Conservation (phyloP, 2,329 filamentous ascomycete species). For the Ophiostoma piceae region DNA sequence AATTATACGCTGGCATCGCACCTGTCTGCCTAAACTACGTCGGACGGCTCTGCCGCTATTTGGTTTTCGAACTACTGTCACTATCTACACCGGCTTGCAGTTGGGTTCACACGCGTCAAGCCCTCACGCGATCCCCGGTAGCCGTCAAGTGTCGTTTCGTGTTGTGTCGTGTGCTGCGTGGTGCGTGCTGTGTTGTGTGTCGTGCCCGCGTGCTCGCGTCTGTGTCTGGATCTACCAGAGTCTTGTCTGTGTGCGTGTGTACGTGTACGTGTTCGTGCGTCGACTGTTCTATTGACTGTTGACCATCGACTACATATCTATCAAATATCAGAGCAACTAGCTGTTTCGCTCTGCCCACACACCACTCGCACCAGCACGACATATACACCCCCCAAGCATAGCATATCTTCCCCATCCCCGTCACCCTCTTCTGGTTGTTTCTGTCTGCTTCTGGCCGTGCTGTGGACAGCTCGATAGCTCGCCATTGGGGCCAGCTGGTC, state of each 20-base stretch:
- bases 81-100: not conserved
- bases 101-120: not conserved
- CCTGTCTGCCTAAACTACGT: not conserved
- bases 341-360: constrained; percentile 14
- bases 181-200: not conserved
- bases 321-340: constrained; percentile 6
- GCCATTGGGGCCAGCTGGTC: constrained; percentile 22
- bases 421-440: not conserved
- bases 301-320: constrained; percentile 9
- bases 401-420: constrained; percentile 5
- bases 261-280: constrained; percentile 14
- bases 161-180: not conserved
- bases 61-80: not conserved
- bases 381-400: constrained; percentile 2
- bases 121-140: no score
- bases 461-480: not conserved
- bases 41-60: not conserved
- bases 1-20: not conserved
- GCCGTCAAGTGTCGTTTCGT: constrained; percentile 1
- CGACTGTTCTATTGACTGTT: not conserved
- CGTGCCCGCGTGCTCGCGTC: constrained; percentile 11
- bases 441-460: not conserved
- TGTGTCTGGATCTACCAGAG: not conserved
- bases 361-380: constrained; percentile 19
- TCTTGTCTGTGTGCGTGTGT: constrained; percentile 2